Evolutionary conservation across 1,139 yeast species (phyloP).

Genomic region (Yamadazyma pseudoaaseri): DNA sequence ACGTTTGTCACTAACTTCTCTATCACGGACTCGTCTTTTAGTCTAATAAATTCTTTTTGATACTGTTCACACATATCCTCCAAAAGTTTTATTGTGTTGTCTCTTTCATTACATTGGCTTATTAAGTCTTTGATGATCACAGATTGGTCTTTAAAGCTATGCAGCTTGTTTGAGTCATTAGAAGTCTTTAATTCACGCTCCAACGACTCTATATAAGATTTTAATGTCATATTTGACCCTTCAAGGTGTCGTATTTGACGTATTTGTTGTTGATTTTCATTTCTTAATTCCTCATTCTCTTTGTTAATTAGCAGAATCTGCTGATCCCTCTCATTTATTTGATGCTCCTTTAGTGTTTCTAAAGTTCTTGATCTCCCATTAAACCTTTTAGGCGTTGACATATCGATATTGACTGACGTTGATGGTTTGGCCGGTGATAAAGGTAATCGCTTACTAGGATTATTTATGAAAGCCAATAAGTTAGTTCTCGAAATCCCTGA

Average conservation of each 20-base stretch:
- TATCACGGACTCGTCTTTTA: conserved; percentile 16
- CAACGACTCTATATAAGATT: conserved; percentile 19
- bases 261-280: conserved; percentile 10
- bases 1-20: conserved; percentile 18
- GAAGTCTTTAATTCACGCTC: conserved; percentile 17
- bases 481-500: conserved; percentile 18
- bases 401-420: conserved; percentile 1
- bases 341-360: conserved; percentile 12
- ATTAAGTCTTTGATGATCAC: conserved; percentile 13
- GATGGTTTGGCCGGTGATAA: conserved; percentile 4
- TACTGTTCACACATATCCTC: conserved; percentile 24
- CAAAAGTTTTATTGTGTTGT: conserved; percentile 19
- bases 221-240: conserved; percentile 18
- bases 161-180: neutral
- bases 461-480: conserved; percentile 8
- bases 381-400: conserved; percentile 7
- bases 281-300: conserved; percentile 14
- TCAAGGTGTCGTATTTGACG: conserved; percentile 18
- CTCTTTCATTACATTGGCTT: conserved; percentile 19
- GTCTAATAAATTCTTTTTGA: conserved; percentile 18
- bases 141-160: neutral
- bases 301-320: conserved; percentile 10
- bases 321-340: conserved; percentile 16
- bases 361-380: neutral
- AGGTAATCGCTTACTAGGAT: conserved; percentile 4